Evolutionary conservation across 257 asterid genomes (phyloP), one percentile per base, ranked within the genome.

Genomic region (Paulownia fortunei): DNA sequence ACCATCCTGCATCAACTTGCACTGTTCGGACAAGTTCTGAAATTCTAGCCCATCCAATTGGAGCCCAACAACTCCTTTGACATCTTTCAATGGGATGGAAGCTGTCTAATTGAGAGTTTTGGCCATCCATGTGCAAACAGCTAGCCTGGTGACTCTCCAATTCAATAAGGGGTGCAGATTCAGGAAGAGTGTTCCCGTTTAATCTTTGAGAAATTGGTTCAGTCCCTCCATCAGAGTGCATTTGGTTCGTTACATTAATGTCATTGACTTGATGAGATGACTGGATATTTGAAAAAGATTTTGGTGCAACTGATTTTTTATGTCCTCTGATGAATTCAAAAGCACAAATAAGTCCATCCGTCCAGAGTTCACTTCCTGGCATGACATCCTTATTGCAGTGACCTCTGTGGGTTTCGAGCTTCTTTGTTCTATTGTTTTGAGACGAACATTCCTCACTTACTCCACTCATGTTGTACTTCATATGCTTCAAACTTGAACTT

Each of bases 1-100:
- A 84, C 96, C 96, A 83, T 59, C 77, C 92, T 73, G 86, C 89
- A 83, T 88, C 94, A 70, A 83, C 89, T 86, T 88, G 91, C 73
- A 91, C 93, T 19, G 83, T 81, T 80, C 73, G 89, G 49, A 81
- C 88, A 63, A 94, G 97, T 73, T 91, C 97, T 15, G 88, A 89
- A 78, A 94, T 86, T 77, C 98, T 86, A 71, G 88, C 71, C 98
- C 98, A 94, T 51, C 98, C 98, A 72, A 94, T 94, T 32, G 98
- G 98, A 75, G 72, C 86, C 98, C 98, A 94, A 46, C 58, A 86
- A 74, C 87, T 89, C 72, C 94, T 88, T 71, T 80, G 91, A 74
- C 52, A 54, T 80, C 69, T 85, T 69, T 88, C 91, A 62, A 18
- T 2, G 9, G 80, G 49, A 73, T 77, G 82, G 27, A 36, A 52